Base-by-base conservation (phyloP, 2,329 filamentous ascomycete species). In the Colletotrichum spaethianum region DNA sequence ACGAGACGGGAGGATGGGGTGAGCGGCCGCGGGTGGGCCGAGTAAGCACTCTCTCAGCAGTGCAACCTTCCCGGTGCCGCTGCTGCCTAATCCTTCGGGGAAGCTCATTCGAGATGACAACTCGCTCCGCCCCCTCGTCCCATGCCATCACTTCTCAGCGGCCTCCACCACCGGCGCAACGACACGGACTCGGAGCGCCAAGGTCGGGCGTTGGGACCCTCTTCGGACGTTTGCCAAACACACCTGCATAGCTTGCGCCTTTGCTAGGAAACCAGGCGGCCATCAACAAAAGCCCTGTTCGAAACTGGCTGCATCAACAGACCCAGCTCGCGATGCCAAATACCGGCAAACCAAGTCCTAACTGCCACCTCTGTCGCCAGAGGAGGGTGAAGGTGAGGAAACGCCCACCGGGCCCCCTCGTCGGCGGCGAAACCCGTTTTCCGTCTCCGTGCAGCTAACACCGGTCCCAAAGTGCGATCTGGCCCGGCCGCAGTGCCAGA, bases 281-380 rank as follows among this genome's bases (percentile, higher is more conserved):
- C 28, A 46, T 46, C 18, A 42, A 14, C 9, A n/a, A 44, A 16
- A 31, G 52, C 20, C 52, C 20, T 16, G 4, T 16, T n/a, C 31
- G 16, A 36, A n/a, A 6, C 20, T 3, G 28, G 52, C 5, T 26
- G 52, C 20, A 36, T 57, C 4, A 31, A n/a, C 23, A 60, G 23
- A n/a, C 31, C 44, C 28, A 38, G 8, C 36, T 23, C 56, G 50
- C 50, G 50, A 84, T 84, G 83, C 83, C 83, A 40, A 84, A 84
- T 75, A 83, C 78, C 31, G 83, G 83, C 40, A 80, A 78, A 72
- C 83, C 82, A 26, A 84, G 83, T 73, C 78, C 78, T 57, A 82
- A 84, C 75, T 84, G 83, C 67, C 82, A 84, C 62, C 78, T 84
- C 48, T 84, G 83, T 72, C 82, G 83, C 42, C 75, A 77, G 50